A percentile compares a stretch with the other conserved stretches of the same genome.
Conservation (phyloP, 176 grass and related monocot species). For the Oryza meridionalis region DNA sequence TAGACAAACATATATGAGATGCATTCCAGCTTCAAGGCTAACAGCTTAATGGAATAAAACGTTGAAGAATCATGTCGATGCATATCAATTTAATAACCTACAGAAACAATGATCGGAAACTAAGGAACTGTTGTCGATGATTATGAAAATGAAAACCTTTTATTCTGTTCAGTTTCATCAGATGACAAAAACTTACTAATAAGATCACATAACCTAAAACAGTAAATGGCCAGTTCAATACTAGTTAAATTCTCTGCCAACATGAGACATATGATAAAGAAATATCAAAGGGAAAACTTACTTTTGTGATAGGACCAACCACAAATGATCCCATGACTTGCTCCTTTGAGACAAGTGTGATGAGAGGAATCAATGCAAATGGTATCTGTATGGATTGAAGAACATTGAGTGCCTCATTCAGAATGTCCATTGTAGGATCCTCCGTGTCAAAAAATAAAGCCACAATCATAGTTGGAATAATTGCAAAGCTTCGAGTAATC, state of each 20-base stretch:
- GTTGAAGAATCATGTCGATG: slow-evolving; percentile 25
- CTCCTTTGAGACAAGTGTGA: slow-evolving; percentile 91
- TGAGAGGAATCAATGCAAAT: slow-evolving; percentile 91
- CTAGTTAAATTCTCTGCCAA: background rate
- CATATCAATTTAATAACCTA: background rate
- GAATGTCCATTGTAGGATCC: slow-evolving; percentile 84
- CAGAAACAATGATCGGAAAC: background rate
- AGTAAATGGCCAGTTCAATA: background rate
- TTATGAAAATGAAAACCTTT: background rate
- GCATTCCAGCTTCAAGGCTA: background rate
- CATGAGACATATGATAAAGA: slow-evolving; percentile 1
- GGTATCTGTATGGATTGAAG: slow-evolving; percentile 98
- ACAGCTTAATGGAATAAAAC: background rate
- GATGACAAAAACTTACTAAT: background rate
- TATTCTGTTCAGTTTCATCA: background rate
- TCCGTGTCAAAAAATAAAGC: slow-evolving; percentile 91
- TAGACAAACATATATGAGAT: background rate
- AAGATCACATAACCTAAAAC: background rate
- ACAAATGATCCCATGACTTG: slow-evolving; percentile 85
- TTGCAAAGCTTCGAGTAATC: slow-evolving; percentile 87
- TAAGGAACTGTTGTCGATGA: background rate
- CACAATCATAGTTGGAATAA: slow-evolving; percentile 91
- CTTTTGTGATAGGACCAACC: slow-evolving; percentile 82
- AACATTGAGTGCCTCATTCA: slow-evolving; percentile 95
- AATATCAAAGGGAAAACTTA: slow-evolving; percentile 47